Base-by-base conservation (phyloP, 2,329 filamentous ascomycete genomes). In the Aureobasidium lini region DNA sequence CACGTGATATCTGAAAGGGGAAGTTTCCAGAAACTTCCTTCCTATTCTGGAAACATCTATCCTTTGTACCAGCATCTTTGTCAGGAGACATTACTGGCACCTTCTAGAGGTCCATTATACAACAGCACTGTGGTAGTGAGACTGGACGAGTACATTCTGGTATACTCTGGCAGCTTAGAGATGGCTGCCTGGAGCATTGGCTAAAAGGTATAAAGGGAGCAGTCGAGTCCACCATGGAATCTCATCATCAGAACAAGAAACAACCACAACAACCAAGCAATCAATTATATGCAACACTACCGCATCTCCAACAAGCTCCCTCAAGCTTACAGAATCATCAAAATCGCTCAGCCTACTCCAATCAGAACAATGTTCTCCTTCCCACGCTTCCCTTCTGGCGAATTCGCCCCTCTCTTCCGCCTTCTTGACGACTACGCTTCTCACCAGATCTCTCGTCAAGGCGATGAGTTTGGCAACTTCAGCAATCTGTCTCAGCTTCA, bases 341-440 rank as follows among this genome's bases (percentile, higher is more conserved):
- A 68, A 62, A 48, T 62, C 48, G 48, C 61, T 57, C 43, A 63
- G 61, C 62, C 64, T 48, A 60, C 61, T 50, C 48, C 61, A 58
- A 66, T 64, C 48, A 68, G 67, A 66, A 72, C 67, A 57, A 72
- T 72, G 71, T 68, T 70, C 63, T 54, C 61, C 58, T 63, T 63
- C 60, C 70, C 71, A 67, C 68, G 70, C 63, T 67, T 69, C 65
- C 63, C 70, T 60, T 62, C 66, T 43, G 67, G 66, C 65, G 71
- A 72, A 61, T 71, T 72, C 65, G 66, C 68, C 59, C 70, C 66
- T 61, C 72, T 77, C 67, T 78, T 78, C 73, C 74, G 74, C 56
- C 72, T 79, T 47, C 70, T 76, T 63, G 76, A 78, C 67, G 77
- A 77, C 66, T 77, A 76, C 63, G 75, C 66, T 53, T 64, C 62